Evolutionary conservation across 768 basidiomycete species (phyloP).

Genomic region (Hirschioporus abietinus): DNA sequence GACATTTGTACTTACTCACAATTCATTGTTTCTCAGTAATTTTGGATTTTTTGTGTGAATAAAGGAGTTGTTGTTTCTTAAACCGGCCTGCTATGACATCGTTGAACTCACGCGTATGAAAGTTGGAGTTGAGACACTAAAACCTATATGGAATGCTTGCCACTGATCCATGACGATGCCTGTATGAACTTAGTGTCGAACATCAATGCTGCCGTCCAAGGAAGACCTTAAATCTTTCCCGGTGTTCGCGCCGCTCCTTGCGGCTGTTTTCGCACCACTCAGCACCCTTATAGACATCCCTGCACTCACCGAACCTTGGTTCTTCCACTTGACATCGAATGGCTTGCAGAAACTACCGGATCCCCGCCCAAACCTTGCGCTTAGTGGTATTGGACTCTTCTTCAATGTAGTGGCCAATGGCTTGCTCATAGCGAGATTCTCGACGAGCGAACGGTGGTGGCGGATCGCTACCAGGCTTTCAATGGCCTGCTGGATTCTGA

Average conservation of each 20-base stretch:
- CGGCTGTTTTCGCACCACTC: slow-evolving; percentile 29
- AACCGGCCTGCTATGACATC: background rate
- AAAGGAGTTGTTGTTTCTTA: background rate
- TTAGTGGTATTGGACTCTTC: slow-evolving; percentile 16
- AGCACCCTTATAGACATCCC: slow-evolving; percentile 31
- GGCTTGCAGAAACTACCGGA: slow-evolving; percentile 22
- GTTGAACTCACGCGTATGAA: background rate
- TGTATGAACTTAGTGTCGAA: background rate
- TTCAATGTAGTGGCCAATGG: slow-evolving; percentile 28
- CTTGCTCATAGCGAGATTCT: slow-evolving; percentile 28
- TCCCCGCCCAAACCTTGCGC: slow-evolving; percentile 16
- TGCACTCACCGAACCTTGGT: slow-evolving; percentile 23
- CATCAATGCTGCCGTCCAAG: background rate
- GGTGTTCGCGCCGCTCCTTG: slow-evolving; percentile 20
- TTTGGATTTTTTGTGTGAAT: slow-evolving; percentile 1
- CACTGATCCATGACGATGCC: background rate
- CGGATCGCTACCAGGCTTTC: slow-evolving; percentile 20
- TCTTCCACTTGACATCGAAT: slow-evolving; percentile 13
- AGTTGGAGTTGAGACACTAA: background rate
- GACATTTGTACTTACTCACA: slow-evolving; percentile 1
- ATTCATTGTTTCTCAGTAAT: slow-evolving; percentile 1
- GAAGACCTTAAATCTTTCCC: background rate
- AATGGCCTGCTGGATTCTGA: slow-evolving; percentile 25
- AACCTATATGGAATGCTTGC: background rate
- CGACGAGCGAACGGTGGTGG: slow-evolving; percentile 19